Conservation (phyloP, 164 flowering plant genomes). For the Vitis labrusca region DNA sequence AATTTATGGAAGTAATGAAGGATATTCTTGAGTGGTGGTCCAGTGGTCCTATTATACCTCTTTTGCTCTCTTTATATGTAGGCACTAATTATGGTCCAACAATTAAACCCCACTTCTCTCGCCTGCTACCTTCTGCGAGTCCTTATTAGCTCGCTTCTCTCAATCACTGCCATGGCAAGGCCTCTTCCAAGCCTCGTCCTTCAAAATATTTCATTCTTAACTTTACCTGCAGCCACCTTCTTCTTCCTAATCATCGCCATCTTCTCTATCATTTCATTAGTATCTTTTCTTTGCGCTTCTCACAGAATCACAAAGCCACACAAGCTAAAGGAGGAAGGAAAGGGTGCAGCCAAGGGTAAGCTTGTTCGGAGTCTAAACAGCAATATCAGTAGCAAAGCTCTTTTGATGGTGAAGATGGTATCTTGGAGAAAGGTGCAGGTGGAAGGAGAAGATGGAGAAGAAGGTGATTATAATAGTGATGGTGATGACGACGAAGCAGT, state of each 20-base stretch:
- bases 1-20: neutral
- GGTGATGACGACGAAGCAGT: slow-evolving; percentile 32
- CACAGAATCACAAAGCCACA: slow-evolving; percentile 9
- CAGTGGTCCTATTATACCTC: no score
- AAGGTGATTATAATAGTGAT: slow-evolving; percentile 11
- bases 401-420: slow-evolving; percentile 43
- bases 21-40: neutral
- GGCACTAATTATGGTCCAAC: neutral
- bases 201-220: neutral
- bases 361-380: slow-evolving; percentile 16
- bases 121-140: neutral
- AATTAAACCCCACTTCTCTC: neutral
- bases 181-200: neutral
- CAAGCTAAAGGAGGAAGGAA: neutral
- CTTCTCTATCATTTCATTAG: slow-evolving; percentile 17
- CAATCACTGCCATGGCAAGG: slow-evolving; percentile 8
- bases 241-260: slow-evolving; percentile 11
- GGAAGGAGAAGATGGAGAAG: slow-evolving; percentile 24
- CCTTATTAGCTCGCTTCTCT: neutral
- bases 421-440: slow-evolving; percentile 43
- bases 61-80: no score
- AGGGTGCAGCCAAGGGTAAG: slow-evolving; percentile 3
- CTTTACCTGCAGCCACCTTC: neutral
- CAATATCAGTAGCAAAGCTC: slow-evolving; percentile 41
- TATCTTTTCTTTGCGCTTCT: slow-evolving; percentile 30